phyloP scores from a whole-genome alignment of 768 basidiomycete species.

The Mycena alexandri region DNA sequence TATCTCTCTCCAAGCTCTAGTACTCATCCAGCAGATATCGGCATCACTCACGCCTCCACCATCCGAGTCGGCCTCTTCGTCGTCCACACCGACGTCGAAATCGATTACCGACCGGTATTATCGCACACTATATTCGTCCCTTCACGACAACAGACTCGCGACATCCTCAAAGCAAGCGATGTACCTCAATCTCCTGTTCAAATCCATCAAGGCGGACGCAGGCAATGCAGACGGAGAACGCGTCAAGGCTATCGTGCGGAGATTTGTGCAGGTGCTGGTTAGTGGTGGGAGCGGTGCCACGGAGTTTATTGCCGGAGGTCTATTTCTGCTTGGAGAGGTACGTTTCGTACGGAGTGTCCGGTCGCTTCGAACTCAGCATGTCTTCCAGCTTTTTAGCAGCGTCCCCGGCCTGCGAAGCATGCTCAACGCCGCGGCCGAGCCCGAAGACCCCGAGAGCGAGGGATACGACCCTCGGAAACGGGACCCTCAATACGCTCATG shows the following conservation, averaged over 20 bases:
- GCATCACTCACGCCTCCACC: slow-evolving; percentile 60
- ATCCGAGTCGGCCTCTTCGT: slow-evolving; percentile 53
- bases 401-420: slow-evolving; percentile 56
- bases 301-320: slow-evolving; percentile 90
- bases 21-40: slow-evolving; percentile 88
- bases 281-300: slow-evolving; percentile 79
- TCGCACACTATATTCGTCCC: slow-evolving; percentile 89
- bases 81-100: slow-evolving; percentile 55
- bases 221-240: slow-evolving; percentile 63
- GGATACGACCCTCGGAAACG: slow-evolving; percentile 90
- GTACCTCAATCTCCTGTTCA: slow-evolving; percentile 96
- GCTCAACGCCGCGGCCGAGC: slow-evolving; percentile 46
- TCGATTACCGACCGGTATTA: slow-evolving; percentile 77
- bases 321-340: slow-evolving; percentile 92
- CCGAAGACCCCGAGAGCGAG: slow-evolving; percentile 47
- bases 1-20: slow-evolving; percentile 92
- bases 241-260: slow-evolving; percentile 82
- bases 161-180: slow-evolving; percentile 94
- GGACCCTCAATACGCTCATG: slow-evolving; percentile 88
- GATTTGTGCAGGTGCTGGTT: slow-evolving; percentile 85
- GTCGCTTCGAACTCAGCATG: slow-evolving; percentile 9
- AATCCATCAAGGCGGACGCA: slow-evolving; percentile 79
- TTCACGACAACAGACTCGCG: slow-evolving; percentile 85
- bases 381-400: slow-evolving; percentile 56
- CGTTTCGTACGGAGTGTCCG: slow-evolving; percentile 37